These are phyloP conservation scores for Plasmopara halstedii DNA, from an alignment of 352 stramenopile genomes.

Conservation along the genomic window DNA sequence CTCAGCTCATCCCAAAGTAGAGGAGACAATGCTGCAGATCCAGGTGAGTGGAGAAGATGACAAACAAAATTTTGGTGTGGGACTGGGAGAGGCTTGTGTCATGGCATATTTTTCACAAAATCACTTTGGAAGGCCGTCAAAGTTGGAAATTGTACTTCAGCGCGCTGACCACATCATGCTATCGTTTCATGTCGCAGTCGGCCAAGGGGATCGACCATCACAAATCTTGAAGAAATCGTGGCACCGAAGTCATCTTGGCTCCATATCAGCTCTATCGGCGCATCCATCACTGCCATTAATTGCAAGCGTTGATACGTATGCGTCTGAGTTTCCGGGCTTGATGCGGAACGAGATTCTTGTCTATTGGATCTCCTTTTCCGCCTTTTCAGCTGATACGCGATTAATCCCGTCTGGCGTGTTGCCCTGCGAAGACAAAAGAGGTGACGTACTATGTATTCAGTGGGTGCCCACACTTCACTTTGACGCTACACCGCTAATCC, in stretches of 20 bases:
- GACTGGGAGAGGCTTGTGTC: conserved; percentile 53
- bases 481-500: conserved; percentile 62
- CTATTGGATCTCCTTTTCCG: conserved; percentile 80
- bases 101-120: conserved; percentile 81
- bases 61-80: conserved; percentile 1
- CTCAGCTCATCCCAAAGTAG: conserved; percentile 23
- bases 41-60: conserved; percentile 61
- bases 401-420: conserved; percentile 74
- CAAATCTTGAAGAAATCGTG: conserved; percentile 74
- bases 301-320: conserved; percentile 46
- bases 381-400: conserved; percentile 70
- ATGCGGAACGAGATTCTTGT: conserved; percentile 63
- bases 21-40: conserved; percentile 58
- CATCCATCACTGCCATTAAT: conserved; percentile 72
- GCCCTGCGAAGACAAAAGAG: conserved; percentile 31
- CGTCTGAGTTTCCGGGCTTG: conserved; percentile 9
- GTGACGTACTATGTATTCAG: conserved; percentile 63
- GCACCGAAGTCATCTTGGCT: conserved; percentile 65
- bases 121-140: conserved; percentile 58
- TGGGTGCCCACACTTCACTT: conserved; percentile 80
- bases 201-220: conserved; percentile 25
- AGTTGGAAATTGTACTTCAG: conserved; percentile 70
- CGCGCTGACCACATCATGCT: conserved; percentile 67
- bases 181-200: conserved; percentile 58
- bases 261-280: conserved; percentile 56